These are phyloP conservation scores for Silybum marianum DNA, from an alignment of 129 eudicot genomes.

Conservation along the genomic window DNA sequence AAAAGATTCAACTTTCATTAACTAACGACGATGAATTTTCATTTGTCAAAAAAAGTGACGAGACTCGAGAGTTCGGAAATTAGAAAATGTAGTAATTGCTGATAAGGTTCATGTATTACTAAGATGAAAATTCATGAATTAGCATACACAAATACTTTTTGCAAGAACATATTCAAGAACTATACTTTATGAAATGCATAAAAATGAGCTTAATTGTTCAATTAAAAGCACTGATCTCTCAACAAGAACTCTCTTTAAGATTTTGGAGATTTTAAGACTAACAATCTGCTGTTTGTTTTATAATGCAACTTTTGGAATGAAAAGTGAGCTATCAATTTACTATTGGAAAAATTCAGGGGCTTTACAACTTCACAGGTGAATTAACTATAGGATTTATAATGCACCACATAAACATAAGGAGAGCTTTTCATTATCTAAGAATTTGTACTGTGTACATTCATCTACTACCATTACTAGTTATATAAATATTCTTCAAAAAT, in stretches of 20 bases:
- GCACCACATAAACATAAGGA: too few relatives aligned
- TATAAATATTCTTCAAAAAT: neutral
- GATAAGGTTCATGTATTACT: neutral
- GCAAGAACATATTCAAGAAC: neutral
- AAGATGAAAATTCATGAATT: neutral
- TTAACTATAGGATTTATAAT: neutral
- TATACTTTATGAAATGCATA: neutral
- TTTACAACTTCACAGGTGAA: neutral
- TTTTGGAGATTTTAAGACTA: neutral
- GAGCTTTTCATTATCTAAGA: too few relatives aligned
- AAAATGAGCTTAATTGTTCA: neutral
- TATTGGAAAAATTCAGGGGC: neutral
- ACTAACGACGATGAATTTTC: neutral
- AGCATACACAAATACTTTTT: neutral
- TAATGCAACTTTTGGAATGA: neutral
- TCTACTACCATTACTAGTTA: neutral
- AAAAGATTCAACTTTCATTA: neutral
- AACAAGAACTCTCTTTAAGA: neutral
- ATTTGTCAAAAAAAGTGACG: neutral
- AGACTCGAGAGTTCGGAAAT: neutral
- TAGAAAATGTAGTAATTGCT: neutral
- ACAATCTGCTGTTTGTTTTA: neutral
- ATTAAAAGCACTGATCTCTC: neutral
- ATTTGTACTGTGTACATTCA: too few relatives aligned
- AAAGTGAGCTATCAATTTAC: neutral